phyloP scores from a whole-genome alignment of 2,329 filamentous ascomycete genomes.

The Aspergillus novoparasiticus region DNA sequence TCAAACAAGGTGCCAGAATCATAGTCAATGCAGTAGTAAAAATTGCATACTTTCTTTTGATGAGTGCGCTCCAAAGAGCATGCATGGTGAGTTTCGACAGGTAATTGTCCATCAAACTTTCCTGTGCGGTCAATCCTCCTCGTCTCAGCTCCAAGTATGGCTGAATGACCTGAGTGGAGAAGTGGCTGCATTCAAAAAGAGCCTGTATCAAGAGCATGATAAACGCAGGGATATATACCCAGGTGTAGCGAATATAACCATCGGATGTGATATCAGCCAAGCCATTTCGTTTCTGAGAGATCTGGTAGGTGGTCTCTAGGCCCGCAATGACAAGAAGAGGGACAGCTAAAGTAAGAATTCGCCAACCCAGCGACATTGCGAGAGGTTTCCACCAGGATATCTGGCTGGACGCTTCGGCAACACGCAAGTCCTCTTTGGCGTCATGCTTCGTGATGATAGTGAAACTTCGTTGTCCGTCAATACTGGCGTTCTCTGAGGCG shows the following conservation, averaged over 20 bases:
- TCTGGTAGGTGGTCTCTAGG: slow-evolving; percentile 7
- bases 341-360: background rate
- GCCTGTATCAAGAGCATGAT: slow-evolving; percentile 22
- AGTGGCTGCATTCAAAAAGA: slow-evolving; percentile 20
- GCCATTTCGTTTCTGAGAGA: slow-evolving; percentile 3
- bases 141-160: slow-evolving; percentile 19
- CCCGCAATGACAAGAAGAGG: slow-evolving; percentile 8
- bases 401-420: background rate
- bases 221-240: slow-evolving; percentile 24
- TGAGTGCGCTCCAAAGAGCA: slow-evolving; percentile 56
- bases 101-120: slow-evolving; percentile 23
- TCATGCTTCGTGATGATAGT: background rate
- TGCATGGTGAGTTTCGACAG: slow-evolving; percentile 44
- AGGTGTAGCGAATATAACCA: slow-evolving; percentile 27
- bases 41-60: slow-evolving; percentile 17
- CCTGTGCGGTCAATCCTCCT: slow-evolving; percentile 10
- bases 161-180: slow-evolving; percentile 21
- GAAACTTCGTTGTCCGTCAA: slow-evolving; percentile 5
- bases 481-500: background rate
- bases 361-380: slow-evolving; percentile 3
- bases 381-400: slow-evolving; percentile 9
- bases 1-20: slow-evolving; percentile 17
- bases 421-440: background rate
- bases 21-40: slow-evolving; percentile 16
- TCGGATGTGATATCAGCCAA: slow-evolving; percentile 3